These are phyloP conservation scores for Ambrosiella xylebori DNA, from an alignment of 2,329 filamentous ascomycete genomes.

Conservation along the genomic window DNA sequence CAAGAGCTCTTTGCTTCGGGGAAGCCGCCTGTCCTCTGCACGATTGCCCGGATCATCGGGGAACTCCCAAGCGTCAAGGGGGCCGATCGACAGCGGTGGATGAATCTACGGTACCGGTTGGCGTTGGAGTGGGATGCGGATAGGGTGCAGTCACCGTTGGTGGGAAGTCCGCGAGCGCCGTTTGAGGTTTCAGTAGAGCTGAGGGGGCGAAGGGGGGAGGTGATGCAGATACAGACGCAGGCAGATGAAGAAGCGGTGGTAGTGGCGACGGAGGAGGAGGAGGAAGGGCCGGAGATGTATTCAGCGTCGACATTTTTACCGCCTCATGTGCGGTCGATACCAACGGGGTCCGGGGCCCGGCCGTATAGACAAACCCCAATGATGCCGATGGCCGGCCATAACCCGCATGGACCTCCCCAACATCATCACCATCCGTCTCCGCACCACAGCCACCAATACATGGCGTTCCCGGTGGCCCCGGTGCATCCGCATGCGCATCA, in stretches of 20 bases:
- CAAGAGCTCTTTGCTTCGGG: constrained; percentile 19
- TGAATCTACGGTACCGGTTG: constrained; percentile 17
- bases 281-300: neutral
- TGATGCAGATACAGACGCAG: neutral
- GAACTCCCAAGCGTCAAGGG: constrained; percentile 19
- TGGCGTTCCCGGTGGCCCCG: neutral
- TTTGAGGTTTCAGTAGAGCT: no score
- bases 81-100: constrained; percentile 21
- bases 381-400: no score
- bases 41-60: constrained; percentile 22
- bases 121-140: constrained; percentile 7
- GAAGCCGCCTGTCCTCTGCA: constrained; percentile 21
- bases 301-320: neutral
- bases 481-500: no score
- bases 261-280: neutral
- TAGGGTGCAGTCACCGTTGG: neutral
- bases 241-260: neutral
- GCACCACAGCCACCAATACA: neutral
- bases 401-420: no score
- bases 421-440: no score
- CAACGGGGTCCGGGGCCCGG: neutral
- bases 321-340: neutral
- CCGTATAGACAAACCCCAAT: neutral
- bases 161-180: neutral
- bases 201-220: no score